Evolutionary conservation across 495 filamentous ascomycete genomes (phyloP).

Genomic region (Aspergillus carlsbadensis): DNA sequence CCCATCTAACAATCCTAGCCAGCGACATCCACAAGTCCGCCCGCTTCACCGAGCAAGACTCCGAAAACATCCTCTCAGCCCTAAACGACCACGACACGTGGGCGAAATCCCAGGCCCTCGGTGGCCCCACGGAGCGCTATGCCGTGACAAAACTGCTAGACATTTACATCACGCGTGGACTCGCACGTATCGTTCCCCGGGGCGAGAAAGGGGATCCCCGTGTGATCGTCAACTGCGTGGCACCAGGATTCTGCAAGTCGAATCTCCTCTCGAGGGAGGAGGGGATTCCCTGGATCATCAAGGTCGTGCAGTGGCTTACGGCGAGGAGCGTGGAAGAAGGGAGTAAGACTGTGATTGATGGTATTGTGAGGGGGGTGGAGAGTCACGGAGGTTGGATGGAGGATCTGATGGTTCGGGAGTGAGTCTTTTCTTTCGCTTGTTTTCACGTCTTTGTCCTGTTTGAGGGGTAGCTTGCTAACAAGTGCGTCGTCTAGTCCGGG

Average conservation of each 20-base stretch:
- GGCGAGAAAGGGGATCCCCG: neutral
- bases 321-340: slow-evolving; percentile 23
- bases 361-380: slow-evolving; percentile 11
- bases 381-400: slow-evolving; percentile 21
- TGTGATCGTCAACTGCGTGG: slow-evolving; percentile 19
- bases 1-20: slow-evolving; percentile 12
- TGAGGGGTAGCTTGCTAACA: neutral
- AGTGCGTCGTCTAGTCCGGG: slow-evolving; percentile 10
- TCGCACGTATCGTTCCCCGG: slow-evolving; percentile 7
- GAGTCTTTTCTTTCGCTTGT: slow-evolving; percentile 3
- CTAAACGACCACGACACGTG: slow-evolving; percentile 13
- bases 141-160: slow-evolving; percentile 20
- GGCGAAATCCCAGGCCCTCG: slow-evolving; percentile 6
- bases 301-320: slow-evolving; percentile 13
- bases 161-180: slow-evolving; percentile 14
- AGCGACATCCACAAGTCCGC: slow-evolving; percentile 16
- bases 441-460: neutral
- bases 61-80: slow-evolving; percentile 2
- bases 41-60: slow-evolving; percentile 5
- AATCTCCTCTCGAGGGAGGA: slow-evolving; percentile 18
- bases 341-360: slow-evolving; percentile 25
- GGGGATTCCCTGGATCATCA: slow-evolving; percentile 13
- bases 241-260: slow-evolving; percentile 22
- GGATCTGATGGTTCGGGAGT: slow-evolving; percentile 18
- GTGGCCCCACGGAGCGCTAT: slow-evolving; percentile 11